Evolutionary conservation across 1,284 basidiomycete genomes (phyloP), one percentile per base, ranked within the genome.

Genomic region (Exobasidium cylindrosporum): DNA sequence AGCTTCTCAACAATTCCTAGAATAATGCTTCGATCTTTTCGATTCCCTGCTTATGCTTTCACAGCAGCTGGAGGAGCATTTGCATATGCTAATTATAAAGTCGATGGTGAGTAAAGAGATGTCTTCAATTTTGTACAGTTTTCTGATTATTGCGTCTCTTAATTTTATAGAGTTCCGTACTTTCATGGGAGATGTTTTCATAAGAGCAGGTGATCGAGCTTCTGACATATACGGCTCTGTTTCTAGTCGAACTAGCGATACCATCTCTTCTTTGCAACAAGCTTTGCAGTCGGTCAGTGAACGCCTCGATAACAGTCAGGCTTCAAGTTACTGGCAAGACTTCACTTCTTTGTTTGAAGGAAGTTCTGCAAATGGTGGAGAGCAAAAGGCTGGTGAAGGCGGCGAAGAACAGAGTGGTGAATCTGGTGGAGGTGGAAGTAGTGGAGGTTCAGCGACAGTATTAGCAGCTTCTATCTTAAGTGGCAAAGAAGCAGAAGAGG

Each of bases 71-170:
- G 73, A 13, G 76, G 77, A 13, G 68, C 70, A 11, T 65, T 77
- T 13, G 74, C 77, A 6, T 76, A 78, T 45, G 71, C 75, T 24
- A 76, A 74, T 61, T 74, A 73, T 67, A 79, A 76, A 62, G 66
- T 78, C 14, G 76, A 78, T 56, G 68, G 35, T 40, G 17, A 40
- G 35, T 40, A 17, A 61, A 63, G 56, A 58, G 65, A 63, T 23
- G 35, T 32, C 26, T 21, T 29, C 13, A 46, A 45, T 40, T 35
- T 54, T 14, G 24, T 17, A 10, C 47, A 32, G 10, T 35, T 30
- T 32, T 49, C 31, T 28, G 28, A 11, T 13, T 43, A 31, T 11
- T 14, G 32, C 4, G 44, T 55, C 68, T n/a, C n/a, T n/a, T n/a
- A n/a, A 17, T 17, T 17, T 17, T 40, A 17, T 17, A 40, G 35